Conservation (phyloP, 495 filamentous ascomycete genomes). For the Penicillium mononematosum region DNA sequence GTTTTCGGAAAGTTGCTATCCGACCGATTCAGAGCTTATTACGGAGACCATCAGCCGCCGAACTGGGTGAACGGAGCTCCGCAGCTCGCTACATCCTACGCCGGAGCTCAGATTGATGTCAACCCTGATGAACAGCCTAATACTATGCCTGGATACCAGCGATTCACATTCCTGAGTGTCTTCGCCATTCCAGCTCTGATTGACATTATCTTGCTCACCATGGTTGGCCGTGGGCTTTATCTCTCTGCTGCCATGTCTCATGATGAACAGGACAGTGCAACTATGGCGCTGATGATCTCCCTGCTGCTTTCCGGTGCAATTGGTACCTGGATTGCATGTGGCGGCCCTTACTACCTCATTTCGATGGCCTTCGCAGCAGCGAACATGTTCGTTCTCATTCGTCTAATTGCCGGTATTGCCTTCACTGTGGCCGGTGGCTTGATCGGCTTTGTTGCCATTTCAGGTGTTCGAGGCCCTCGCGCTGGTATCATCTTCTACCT, state of each 20-base stretch:
- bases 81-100: slow-evolving; percentile 51
- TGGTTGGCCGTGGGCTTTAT: slow-evolving; percentile 58
- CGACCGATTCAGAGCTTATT: slow-evolving; percentile 50
- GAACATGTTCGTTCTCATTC: slow-evolving; percentile 59
- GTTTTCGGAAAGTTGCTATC: slow-evolving; percentile 57
- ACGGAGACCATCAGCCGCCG: slow-evolving; percentile 50
- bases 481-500: slow-evolving; percentile 51
- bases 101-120: slow-evolving; percentile 56
- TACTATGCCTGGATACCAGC: slow-evolving; percentile 48
- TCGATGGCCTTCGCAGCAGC: slow-evolving; percentile 60
- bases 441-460: slow-evolving; percentile 50
- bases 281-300: slow-evolving; percentile 56
- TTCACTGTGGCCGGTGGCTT: slow-evolving; percentile 50
- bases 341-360: slow-evolving; percentile 60
- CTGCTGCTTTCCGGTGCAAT: slow-evolving; percentile 56
- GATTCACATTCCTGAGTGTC: slow-evolving; percentile 58
- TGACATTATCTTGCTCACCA: slow-evolving; percentile 57
- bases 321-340: slow-evolving; percentile 58
- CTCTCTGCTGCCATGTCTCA: slow-evolving; percentile 53
- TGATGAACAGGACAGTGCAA: slow-evolving; percentile 53
- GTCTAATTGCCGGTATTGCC: slow-evolving; percentile 58
- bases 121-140: slow-evolving; percentile 48
- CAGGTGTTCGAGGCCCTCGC: slow-evolving; percentile 35
- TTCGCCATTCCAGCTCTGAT: slow-evolving; percentile 61
- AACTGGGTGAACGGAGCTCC: slow-evolving; percentile 51